Evolutionary conservation across 2,329 filamentous ascomycete species (phyloP).

Genomic region (Trichoderma semiorbis): DNA sequence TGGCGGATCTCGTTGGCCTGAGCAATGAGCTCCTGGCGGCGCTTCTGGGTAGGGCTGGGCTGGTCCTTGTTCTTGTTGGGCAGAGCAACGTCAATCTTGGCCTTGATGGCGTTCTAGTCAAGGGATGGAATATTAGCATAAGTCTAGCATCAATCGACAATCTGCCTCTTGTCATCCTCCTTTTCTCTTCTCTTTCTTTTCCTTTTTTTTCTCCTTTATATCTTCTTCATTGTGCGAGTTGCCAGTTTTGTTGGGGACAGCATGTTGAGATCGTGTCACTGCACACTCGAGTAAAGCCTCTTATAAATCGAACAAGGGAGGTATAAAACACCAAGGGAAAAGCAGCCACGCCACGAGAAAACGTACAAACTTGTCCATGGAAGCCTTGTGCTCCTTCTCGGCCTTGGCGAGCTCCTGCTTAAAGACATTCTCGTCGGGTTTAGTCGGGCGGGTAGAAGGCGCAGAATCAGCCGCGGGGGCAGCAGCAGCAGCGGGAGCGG

Average conservation of each 20-base stretch:
- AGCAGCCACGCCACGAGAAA: constrained; percentile 16
- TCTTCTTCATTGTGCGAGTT: not conserved
- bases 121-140: not conserved
- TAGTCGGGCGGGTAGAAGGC: constrained; percentile 62
- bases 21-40: constrained; percentile 77
- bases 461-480: constrained; percentile 44
- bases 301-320: not conserved
- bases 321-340: not conserved
- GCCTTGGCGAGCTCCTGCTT: constrained; percentile 74
- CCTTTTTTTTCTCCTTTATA: not conserved
- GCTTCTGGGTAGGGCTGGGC: constrained; percentile 75
- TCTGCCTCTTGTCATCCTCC: not conserved
- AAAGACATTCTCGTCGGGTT: constrained; percentile 82
- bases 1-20: constrained; percentile 80
- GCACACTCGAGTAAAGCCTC: not conserved
- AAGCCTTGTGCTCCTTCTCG: constrained; percentile 80
- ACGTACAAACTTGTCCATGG: constrained; percentile 58
- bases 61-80: constrained; percentile 73
- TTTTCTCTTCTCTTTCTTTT: not conserved
- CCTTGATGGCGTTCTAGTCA: constrained; percentile 76
- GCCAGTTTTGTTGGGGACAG: not conserved
- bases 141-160: not conserved
- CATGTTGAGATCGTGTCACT: not conserved
- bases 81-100: constrained; percentile 79
- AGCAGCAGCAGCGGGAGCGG: constrained; percentile 45